Conservation (phyloP, 139 green algal genomes). For the Chlorella vulgaris region DNA sequence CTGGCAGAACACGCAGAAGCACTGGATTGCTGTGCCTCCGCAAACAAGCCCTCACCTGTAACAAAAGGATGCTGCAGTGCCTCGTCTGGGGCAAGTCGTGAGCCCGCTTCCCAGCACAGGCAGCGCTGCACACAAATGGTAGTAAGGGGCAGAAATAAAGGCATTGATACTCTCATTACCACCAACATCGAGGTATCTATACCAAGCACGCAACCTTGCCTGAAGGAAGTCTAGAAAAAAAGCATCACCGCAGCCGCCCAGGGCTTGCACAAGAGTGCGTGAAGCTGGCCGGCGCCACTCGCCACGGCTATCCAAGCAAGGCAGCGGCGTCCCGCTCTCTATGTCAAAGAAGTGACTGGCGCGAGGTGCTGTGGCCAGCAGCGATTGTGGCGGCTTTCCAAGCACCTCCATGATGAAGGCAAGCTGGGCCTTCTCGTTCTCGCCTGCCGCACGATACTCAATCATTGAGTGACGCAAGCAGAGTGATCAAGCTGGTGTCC, state of each 20-base stretch:
- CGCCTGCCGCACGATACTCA: neutral
- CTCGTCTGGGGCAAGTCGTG: conserved; percentile 66
- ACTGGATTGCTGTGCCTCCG: neutral
- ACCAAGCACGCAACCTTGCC: conserved; percentile 37
- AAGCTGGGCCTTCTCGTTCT: conserved; percentile 90
- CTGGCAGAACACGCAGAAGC: neutral
- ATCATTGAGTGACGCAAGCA: neutral
- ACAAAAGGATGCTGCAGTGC: conserved; percentile 81
- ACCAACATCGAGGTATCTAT: neutral
- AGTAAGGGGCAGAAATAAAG: neutral
- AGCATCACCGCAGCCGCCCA: conserved; percentile 8
- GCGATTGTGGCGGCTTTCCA: conserved; percentile 63
- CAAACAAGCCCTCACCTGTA: neutral
- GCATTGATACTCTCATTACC: neutral
- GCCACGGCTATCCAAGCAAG: conserved; percentile 18
- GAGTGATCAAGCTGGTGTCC: neutral
- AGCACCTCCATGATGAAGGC: conserved; percentile 87
- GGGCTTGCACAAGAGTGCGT: neutral
- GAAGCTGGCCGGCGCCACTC: conserved; percentile 4
- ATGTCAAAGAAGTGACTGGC: conserved; percentile 80
- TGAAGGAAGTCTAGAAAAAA: conserved; percentile 37
- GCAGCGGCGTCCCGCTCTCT: neutral
- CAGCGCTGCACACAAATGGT: conserved; percentile 59
- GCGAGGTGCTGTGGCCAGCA: conserved; percentile 72
- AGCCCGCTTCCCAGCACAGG: conserved; percentile 72